A percentile compares a stretch with the other conserved stretches of the same genome.
Conservation (phyloP, 495 filamentous ascomycete genomes). For the Penicillium subrubescens region DNA sequence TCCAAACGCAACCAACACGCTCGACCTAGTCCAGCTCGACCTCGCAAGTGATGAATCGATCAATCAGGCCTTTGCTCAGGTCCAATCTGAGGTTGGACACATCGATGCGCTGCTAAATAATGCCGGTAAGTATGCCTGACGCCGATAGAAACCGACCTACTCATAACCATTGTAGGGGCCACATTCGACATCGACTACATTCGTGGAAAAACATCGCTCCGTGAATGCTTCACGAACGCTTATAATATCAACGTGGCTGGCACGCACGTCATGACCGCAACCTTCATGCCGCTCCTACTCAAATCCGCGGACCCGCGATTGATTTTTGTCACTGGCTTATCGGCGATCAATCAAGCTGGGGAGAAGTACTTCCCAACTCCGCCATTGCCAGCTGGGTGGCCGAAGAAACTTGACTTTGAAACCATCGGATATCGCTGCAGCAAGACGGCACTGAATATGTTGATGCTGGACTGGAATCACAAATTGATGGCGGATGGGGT, state of each 20-base stretch:
- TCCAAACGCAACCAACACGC: conserved; percentile 10
- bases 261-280: conserved; percentile 45
- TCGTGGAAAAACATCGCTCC: conserved; percentile 35
- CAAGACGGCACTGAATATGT: conserved; percentile 41
- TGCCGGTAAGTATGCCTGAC: conserved; percentile 20
- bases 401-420: conserved; percentile 41
- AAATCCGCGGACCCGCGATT: conserved; percentile 49
- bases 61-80: conserved; percentile 28
- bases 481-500: conserved; percentile 40
- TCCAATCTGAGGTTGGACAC: conserved; percentile 32
- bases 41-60: conserved; percentile 38
- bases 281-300: conserved; percentile 52
- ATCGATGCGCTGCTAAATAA: conserved; percentile 51
- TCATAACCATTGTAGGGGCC: conserved; percentile 32
- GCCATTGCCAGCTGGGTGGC: conserved; percentile 43
- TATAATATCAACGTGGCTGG: conserved; percentile 54
- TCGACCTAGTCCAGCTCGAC: conserved; percentile 33
- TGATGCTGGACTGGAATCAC: conserved; percentile 36
- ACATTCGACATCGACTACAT: conserved; percentile 32
- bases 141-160: not conserved
- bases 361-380: conserved; percentile 21
- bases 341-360: conserved; percentile 23
- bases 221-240: conserved; percentile 46
- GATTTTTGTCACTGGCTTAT: conserved; percentile 47
- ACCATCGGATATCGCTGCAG: conserved; percentile 35